Base-by-base conservation (phyloP, 176 grass and related monocot species). In the Cenchrus purpureus region DNA sequence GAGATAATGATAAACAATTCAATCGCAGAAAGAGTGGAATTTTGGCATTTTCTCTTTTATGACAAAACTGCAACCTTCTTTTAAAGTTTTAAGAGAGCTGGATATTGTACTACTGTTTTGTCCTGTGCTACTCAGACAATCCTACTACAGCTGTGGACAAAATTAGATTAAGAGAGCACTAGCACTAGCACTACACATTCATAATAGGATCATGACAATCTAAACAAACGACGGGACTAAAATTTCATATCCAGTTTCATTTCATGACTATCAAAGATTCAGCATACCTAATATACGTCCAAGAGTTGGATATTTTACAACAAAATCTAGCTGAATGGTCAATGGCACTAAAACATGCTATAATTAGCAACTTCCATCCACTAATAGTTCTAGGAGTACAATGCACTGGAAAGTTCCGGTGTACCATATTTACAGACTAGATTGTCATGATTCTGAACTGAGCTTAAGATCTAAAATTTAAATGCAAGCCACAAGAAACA, bases 361-460 rank as follows among this genome's bases (percentile, higher is more conserved):
- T 12, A 53, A 14, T 71, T 64, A 79, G 45, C 37, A 73, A 6
- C 17, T 78, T 32, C 28, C 40, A 73, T 52, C 13, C 7, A 2
- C 42, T 31, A 83, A 2, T 22, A 83, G 14, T 43, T 86, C 4
- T 22, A 83, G 19, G 22, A 79, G 67, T 77, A 72, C 51, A 82
- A 59, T 43, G 71, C 34, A 28, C 32, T 37, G 1, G 46, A 29
- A 57, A 48, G 1, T 34, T 10, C 0, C 48, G 56, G 5, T 65
- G 2, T 1, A 15, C 54, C n/a, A 6, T 8, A 13, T n/a, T 4
- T 34, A 48, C 28, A 49, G 1, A 44, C 22, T 37, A 49, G 40
- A 50, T 46, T 76, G 53, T 50, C 31, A 57, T 4, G 37, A 82
- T 34, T 19, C 72, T 71, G 13, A 71, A 71, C 43, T 73, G 65